Evolutionary conservation across 176 grass and related monocot genomes (phyloP).

Genomic region (Ensete ventricosum): DNA sequence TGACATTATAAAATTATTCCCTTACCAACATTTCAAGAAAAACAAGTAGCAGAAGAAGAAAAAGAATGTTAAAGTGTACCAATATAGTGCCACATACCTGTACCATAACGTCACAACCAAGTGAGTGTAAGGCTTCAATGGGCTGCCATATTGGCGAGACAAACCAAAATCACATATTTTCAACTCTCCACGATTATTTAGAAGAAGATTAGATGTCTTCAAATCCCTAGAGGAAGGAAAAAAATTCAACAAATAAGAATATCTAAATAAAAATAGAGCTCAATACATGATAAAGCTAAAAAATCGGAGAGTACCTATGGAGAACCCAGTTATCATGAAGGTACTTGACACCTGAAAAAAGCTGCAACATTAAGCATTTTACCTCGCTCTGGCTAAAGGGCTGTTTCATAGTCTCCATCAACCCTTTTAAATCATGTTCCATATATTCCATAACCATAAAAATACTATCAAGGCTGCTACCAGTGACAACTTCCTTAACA

Average conservation of each 20-base stretch:
- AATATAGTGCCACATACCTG: conserved; percentile 36
- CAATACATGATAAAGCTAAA: background rate
- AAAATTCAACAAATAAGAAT: background rate
- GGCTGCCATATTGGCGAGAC: conserved; percentile 83
- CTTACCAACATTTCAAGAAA: background rate
- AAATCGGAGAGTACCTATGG: conserved; percentile 13
- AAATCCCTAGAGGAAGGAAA: conserved; percentile 50
- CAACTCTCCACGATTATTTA: conserved; percentile 85
- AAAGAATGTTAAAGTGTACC: background rate
- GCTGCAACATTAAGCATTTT: conserved; percentile 27
- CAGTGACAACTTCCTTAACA: conserved; percentile 28
- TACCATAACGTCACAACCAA: conserved; percentile 97
- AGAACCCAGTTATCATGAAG: conserved; percentile 30
- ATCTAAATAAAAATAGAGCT: background rate
- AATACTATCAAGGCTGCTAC: conserved; percentile 27
- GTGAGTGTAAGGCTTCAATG: conserved; percentile 81
- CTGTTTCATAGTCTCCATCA: conserved; percentile 23
- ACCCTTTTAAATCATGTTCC: conserved; percentile 27
- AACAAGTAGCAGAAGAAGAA: background rate
- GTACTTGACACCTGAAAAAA: conserved; percentile 22
- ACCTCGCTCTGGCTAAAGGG: conserved; percentile 29
- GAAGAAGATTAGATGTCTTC: conserved; percentile 90
- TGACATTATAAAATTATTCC: background rate
- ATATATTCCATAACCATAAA: conserved; percentile 34
- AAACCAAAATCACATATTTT: conserved; percentile 99